Evolutionary conservation across 1,139 yeast species (phyloP), one percentile per base, ranked within the genome.

Genomic region (Ashbya aceris): DNA sequence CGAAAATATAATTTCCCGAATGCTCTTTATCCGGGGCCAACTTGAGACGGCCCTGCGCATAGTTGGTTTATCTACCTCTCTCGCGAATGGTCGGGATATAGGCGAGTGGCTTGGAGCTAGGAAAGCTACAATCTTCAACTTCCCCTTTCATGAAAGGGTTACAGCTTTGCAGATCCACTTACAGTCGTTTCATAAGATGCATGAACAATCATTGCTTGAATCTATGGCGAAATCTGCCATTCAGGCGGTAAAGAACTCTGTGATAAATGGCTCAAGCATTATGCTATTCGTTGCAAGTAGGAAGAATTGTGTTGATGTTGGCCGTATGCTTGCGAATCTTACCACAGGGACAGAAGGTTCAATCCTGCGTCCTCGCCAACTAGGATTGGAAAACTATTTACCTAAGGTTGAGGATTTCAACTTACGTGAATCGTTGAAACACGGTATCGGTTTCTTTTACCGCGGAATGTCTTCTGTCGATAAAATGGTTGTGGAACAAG

Each of bases 41-140:
- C 58, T 79, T 10, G 80, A 78, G 27, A 66, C 63, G 2, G 52
- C 60, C 5, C 52, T 77, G 2, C 67, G 97, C 47, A 64, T 86
- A 27, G 73, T 91, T 17, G 89, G 76, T 0, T 62, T 91, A 11
- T 70, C 85, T 1, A 70, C 77, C 1, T 77, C 95, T 0, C 60
- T 89, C 30, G 76, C 93, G 0, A 83, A 82, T 56, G 85, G 83
- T 3, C 70, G 76, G 43, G 96, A 85, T 50, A 61, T 89, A 48
- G 93, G 85, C 1, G 85, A 81, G 45, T 93, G 97, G 96, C 62
- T 91, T 30, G 95, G 93, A 2, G 79, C 83, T 28, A 48, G 61
- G 1, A 67, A 74, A 29, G 69, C 68, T 42, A 69, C 76, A 37
- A 70, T 79, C 4, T 85, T 70, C 64, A 89, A 86, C 53, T 87